Base-by-base conservation (phyloP, 2,329 filamentous ascomycete species). In the Neurospora sp. region DNA sequence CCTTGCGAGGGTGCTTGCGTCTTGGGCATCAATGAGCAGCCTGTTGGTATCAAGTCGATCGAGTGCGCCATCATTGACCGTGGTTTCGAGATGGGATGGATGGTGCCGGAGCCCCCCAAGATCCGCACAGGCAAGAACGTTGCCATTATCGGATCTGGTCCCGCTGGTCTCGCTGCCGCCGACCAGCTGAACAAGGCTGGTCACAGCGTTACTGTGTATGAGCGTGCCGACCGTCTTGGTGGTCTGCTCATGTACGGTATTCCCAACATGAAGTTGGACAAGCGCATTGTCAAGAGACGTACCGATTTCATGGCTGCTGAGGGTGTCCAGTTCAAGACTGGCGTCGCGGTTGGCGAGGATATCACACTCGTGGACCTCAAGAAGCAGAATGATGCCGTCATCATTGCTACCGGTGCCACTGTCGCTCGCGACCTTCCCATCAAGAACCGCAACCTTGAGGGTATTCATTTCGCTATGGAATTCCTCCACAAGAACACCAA, bases 191-290 rank as follows among this genome's bases (percentile, higher is more conserved):
- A 98, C 87, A 91, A 91, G 76, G 92, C 92, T 76, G 95, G 95
- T 37, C 95, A 98, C 82, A 83, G 79, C 4, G 93, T 97, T 69
- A 97, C 93, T 12, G 88, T 98, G 19, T 97, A 96, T 78, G 95
- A 98, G 86, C 92, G 95, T 74, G 89, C 93, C 71, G 95, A 98
- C 79, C 92, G 95, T 74, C 84, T 91, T 70, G 95, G 95, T 82
- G 95, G 95, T 80, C 86, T 98, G 69, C 88, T 98, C 77, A 97
- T 97, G 95, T 97, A 98, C 79, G 95, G 95, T 75, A 98, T 98
- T 75, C 95, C 95, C 74, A 98, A 98, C 85, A 98, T 98, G 95
- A 98, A 98, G 85, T 91, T 98, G 57, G 95, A 98, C 84, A 98
- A 98, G 87, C 93, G 93, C 78, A 90, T 97, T 73, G 95, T 98